Base-by-base conservation (phyloP, 2,329 filamentous ascomycete species). In the Lachnellula subtilissima region DNA sequence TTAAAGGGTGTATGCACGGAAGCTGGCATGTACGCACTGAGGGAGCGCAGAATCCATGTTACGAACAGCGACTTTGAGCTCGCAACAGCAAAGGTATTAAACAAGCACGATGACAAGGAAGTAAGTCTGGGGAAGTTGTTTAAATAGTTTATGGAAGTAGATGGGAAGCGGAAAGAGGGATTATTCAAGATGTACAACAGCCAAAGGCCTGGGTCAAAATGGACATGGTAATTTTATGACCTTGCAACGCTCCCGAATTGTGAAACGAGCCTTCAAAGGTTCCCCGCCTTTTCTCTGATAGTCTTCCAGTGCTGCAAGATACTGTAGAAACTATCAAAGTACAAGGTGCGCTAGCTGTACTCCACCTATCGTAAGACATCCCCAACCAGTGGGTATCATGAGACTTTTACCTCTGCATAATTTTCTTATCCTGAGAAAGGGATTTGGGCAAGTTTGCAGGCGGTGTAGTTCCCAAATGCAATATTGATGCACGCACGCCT, bases 41-140 rank as follows among this genome's bases (percentile, higher is more conserved):
- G 94, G 66, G 94, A 99, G 78, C 82, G 94, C 71, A 86, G 94
- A 75, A 93, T 99, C 57, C 94, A 99, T 73, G 94, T 99, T 64
- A 99, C 94, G 39, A 94, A 99, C 74, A 94, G 99, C 76, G 94
- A 99, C 75, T 99, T 99, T 73, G 94, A 99, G 73, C 82, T 99
- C 61, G 94, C 94, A 36, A 99, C 94, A 6, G 94, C 94, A 72
- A 99, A 99, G 88, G 93, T 99, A 59, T 83, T 99, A 72, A 97
- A 99, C 84, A 97, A 97, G 82, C 94, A 97, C 73, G 94, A 97
- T 70, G 94, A 99, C 75, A 97, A 97, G 83, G 92, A 96, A 73
- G 89, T 91, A 66, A 91, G 87, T 70, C 79, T 96, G 68, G 88
- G 87, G 71, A 96, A 96, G 77, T 78, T 96, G 69, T 96, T 85